Evolutionary conservation across 306 rosid genomes (phyloP), one percentile per base, ranked within the genome.

Genomic region (Cicer judaicum): DNA sequence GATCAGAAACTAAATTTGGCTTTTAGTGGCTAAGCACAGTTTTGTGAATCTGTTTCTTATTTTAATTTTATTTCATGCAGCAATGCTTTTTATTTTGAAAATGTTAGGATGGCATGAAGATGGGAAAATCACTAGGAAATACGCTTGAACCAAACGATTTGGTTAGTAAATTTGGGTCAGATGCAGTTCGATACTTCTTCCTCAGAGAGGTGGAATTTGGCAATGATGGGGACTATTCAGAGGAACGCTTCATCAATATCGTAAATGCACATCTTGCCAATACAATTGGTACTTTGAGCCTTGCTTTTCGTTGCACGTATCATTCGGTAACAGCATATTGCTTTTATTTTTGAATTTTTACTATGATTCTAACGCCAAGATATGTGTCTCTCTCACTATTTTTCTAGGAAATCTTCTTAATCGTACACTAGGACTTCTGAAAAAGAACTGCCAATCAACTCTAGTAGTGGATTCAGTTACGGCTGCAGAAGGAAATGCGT

Each of bases 211-310:
- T 94, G 74, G 99, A 94, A 77, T 90, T 94, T 57, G 99, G 99
- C 60, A 78, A 76, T 70, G 97, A 94, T 41, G 99, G 99, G 68
- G 97, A 94, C 88, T 94, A 94, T 74, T 89, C 97, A 2, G 97
- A 94, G 87, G 93, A 88, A 56, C 99, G 97, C 62, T 94, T 94
- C 83, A 81, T 94, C 83, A 87, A 90, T 67, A 89, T 85, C 55
- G 96, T 94, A 76, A 94, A 94, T 62, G 95, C 99, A 14, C 96
- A 94, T 87, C 99, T 94, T 87, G 99, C 99, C 76, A 94, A 94
- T 74, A 90, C 97, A 19, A 81, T 94, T 53, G 99, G 97, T 94
- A 90, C 62, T 48, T 77, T 10, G 38, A n/a, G 55, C 53, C 62
- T 72, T 47, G 53, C 75, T 59, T 59, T 72, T 74, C 62, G 18